Evolutionary conservation across 768 basidiomycete species (phyloP).

Genomic region (Brasilioporus rufonigricans): DNA sequence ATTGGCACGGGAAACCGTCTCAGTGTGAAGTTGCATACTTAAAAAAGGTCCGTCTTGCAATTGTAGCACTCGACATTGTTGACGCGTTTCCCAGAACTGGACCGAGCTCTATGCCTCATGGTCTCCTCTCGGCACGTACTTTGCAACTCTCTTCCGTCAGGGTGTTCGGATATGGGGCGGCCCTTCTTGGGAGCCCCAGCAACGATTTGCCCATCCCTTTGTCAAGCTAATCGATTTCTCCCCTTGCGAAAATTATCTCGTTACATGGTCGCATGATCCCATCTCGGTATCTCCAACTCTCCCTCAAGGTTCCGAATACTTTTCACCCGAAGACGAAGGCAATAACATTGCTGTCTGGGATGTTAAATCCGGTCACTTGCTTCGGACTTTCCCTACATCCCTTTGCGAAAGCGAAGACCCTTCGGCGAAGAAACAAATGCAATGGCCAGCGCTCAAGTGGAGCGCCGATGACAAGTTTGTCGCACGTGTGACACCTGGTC

Average conservation of each 20-base stretch:
- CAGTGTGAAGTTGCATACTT: conserved; percentile 74
- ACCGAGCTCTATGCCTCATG: conserved; percentile 95
- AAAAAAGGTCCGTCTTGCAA: conserved; percentile 57
- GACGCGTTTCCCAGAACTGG: conserved; percentile 65
- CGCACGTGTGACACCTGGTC: conserved; percentile 82
- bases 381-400: conserved; percentile 85
- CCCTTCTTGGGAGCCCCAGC: conserved; percentile 80
- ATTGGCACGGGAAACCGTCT: conserved; percentile 92
- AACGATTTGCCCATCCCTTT: conserved; percentile 92
- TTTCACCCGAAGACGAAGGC: conserved; percentile 93
- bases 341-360: conserved; percentile 99
- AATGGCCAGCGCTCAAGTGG: conserved; percentile 97
- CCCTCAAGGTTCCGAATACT: conserved; percentile 77
- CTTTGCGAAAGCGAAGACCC: conserved; percentile 55
- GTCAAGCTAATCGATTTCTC: conserved; percentile 97
- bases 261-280: conserved; percentile 96
- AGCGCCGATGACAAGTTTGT: conserved; percentile 95
- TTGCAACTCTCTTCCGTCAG: conserved; percentile 91
- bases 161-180: conserved; percentile 98
- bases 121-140: conserved; percentile 95
- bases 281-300: conserved; percentile 83
- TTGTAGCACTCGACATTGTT: conserved; percentile 3
- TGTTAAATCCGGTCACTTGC: conserved; percentile 85
- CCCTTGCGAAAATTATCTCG: conserved; percentile 92
- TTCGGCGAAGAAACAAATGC: conserved; percentile 74